A percentile compares a stretch with the other conserved stretches of the same genome.
Evolutionary conservation across 1,284 basidiomycete species (phyloP).

Genomic region (Sanguinoderma infundibulare): DNA sequence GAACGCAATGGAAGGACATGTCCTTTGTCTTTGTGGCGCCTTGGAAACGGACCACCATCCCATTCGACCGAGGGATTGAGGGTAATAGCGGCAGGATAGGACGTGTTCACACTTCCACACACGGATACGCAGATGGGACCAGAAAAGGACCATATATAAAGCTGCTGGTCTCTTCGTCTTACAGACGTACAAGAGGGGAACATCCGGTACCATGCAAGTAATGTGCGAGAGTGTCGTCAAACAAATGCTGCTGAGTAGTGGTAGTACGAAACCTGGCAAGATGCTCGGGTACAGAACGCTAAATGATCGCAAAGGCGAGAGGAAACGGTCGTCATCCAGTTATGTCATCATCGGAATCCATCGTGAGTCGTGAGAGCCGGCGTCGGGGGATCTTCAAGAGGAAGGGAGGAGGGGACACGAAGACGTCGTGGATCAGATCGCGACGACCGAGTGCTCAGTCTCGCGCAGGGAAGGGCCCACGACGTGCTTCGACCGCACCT

Average conservation of each 20-base stretch:
- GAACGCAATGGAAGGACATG: too few species aligned
- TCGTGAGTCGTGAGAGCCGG: background rate
- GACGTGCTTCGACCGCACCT: background rate
- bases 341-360: background rate
- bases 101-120: too few species aligned
- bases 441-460: background rate
- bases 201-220: background rate
- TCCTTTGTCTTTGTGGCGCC: too few species aligned
- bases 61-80: background rate
- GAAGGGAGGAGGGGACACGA: background rate
- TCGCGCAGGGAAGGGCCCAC: background rate
- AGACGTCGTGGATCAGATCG: background rate
- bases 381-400: background rate
- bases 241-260: background rate
- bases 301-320: background rate
- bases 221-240: background rate
- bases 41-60: too few species aligned
- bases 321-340: background rate
- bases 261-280: background rate
- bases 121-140: background rate
- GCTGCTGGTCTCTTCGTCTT: background rate
- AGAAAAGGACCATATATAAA: background rate
- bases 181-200: background rate
- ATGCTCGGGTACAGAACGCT: background rate
- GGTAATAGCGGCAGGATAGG: background rate